phyloP scores from a whole-genome alignment of 2,329 filamentous ascomycete genomes.

The Leptosphaerulina australis region DNA sequence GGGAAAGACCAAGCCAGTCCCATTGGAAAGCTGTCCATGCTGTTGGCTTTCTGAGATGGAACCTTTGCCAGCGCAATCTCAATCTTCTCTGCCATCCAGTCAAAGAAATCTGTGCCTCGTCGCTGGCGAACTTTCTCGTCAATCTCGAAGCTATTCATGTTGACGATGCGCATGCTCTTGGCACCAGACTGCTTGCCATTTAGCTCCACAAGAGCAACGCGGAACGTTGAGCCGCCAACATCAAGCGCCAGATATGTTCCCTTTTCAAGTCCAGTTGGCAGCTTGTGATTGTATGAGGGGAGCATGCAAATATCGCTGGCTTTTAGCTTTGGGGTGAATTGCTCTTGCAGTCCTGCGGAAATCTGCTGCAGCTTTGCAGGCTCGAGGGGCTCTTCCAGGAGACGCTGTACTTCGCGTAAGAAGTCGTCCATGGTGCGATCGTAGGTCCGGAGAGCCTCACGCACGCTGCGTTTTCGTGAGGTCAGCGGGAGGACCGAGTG shows the following conservation, averaged over 20 bases:
- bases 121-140: conserved; percentile 62
- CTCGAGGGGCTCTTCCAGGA: conserved; percentile 54
- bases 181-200: conserved; percentile 53
- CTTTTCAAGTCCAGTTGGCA: conserved; percentile 64
- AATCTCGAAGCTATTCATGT: conserved; percentile 62
- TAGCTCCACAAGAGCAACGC: conserved; percentile 65
- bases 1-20: conserved; percentile 72
- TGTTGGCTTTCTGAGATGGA: conserved; percentile 47
- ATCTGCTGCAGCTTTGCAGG: conserved; percentile 51
- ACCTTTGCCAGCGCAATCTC: conserved; percentile 57
- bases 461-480: conserved; percentile 39
- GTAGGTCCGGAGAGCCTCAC: conserved; percentile 49
- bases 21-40: conserved; percentile 57
- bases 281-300: conserved; percentile 67
- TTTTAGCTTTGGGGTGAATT: conserved; percentile 62
- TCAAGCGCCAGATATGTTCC: conserved; percentile 68
- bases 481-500: conserved; percentile 47
- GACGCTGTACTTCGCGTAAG: conserved; percentile 50
- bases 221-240: conserved; percentile 70
- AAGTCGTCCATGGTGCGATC: conserved; percentile 58
- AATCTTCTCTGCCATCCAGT: conserved; percentile 69
- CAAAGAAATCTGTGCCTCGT: conserved; percentile 64
- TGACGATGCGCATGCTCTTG: conserved; percentile 60
- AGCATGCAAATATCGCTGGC: conserved; percentile 67
- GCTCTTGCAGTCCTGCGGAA: conserved; percentile 54